A percentile compares a stretch with the other conserved stretches of the same genome.
phyloP scores from a whole-genome alignment of 2,329 filamentous ascomycete species.

The Trichoderma afroharzianum region DNA sequence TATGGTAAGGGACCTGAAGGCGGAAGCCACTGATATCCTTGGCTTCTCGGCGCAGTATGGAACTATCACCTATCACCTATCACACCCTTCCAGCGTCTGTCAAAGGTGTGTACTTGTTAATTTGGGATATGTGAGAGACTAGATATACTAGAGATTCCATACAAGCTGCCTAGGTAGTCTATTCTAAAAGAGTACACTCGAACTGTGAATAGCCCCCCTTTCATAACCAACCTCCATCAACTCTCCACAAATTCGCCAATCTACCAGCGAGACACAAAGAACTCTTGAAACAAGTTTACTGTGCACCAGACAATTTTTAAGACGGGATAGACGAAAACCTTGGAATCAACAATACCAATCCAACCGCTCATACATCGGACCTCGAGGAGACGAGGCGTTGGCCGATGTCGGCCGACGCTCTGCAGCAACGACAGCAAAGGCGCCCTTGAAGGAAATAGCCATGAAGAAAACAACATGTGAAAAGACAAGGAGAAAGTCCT shows the following conservation, averaged over 20 bases:
- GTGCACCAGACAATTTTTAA: not conserved
- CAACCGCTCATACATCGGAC: not conserved
- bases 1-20: no score
- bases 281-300: not conserved
- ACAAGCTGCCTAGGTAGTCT: no score
- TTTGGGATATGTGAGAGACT: no score
- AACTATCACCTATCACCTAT: no score
- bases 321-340: not conserved
- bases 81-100: no score
- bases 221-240: not conserved
- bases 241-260: not conserved
- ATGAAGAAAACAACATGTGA: not conserved
- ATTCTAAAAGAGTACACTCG: no score
- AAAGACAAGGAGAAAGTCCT: fast-evolving
- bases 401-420: not conserved
- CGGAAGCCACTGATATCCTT: no score
- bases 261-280: not conserved
- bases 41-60: no score
- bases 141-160: not conserved
- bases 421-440: not conserved
- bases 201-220: no score
- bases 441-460: not conserved
- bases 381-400: not conserved
- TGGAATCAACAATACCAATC: not conserved
- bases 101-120: no score